Percentiles rank a stretch among this genome's conserved stretches.
Conservation (phyloP, 306 rosid genomes). For the Datisca glomerata region DNA sequence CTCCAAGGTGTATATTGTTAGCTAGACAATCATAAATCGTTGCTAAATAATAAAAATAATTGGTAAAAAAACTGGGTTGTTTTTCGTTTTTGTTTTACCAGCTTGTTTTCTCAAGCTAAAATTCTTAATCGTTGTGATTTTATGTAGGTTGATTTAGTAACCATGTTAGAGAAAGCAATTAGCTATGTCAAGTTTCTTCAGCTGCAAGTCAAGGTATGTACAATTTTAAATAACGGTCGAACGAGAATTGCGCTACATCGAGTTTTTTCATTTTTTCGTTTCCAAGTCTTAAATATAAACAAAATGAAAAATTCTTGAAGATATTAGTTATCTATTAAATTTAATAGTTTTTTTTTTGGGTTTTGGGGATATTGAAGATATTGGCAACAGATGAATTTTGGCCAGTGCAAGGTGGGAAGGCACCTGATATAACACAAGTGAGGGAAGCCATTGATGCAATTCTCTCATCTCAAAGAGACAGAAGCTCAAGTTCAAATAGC, state of each 20-base stretch:
- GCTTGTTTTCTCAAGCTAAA: no score
- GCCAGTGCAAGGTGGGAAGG: slow-evolving; percentile 77
- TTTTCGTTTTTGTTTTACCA: no score
- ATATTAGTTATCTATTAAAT: slow-evolving; percentile 2
- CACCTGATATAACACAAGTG: slow-evolving; percentile 83
- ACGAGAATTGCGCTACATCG: no score
- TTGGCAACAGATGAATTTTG: slow-evolving; percentile 89
- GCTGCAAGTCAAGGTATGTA: slow-evolving; percentile 79
- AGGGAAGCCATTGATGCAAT: slow-evolving; percentile 86
- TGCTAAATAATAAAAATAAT: background rate
- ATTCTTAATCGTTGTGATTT: no score
- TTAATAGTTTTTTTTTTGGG: background rate
- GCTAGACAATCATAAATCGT: background rate
- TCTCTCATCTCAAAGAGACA: slow-evolving; percentile 54
- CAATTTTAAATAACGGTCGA: no score
- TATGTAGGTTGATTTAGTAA: slow-evolving; percentile 75
- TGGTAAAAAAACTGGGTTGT: background rate
- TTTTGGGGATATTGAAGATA: slow-evolving; percentile 27
- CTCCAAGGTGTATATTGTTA: slow-evolving; percentile 47
- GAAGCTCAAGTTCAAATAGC: slow-evolving; percentile 32
- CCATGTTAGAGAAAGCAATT: slow-evolving; percentile 90
- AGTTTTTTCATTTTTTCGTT: background rate
- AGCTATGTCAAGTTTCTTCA: slow-evolving; percentile 93
- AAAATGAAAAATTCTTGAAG: background rate
- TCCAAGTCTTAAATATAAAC: background rate